Evolutionary conservation across 305 asterid genomes (phyloP).

Genomic region (Ilex paraguariensis): DNA sequence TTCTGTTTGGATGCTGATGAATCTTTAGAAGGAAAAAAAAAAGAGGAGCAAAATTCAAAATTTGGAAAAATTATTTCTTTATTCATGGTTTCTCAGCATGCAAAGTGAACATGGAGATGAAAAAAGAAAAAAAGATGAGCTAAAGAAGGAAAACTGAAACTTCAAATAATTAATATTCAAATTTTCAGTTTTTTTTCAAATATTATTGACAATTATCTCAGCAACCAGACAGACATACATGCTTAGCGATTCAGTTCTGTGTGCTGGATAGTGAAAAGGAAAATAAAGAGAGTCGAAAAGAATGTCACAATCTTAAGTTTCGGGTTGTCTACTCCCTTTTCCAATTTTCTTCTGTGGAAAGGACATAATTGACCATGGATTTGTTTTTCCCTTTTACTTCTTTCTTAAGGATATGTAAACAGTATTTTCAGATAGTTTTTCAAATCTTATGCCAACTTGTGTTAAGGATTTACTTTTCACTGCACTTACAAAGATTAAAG

Average conservation of each 20-base stretch:
- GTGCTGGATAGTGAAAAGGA: conserved; percentile 32
- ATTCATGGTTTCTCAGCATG: no score
- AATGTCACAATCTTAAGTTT: conserved; percentile 44
- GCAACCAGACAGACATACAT: conserved; percentile 23
- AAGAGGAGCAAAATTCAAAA: no score
- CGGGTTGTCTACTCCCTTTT: conserved; percentile 41
- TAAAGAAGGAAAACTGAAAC: no score
- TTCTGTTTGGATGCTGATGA: no score
- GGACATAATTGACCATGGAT: conserved; percentile 25
- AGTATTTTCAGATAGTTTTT: no score
- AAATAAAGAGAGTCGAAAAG: conserved; percentile 22
- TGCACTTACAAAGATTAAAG: conserved; percentile 39
- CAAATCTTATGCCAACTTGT: conserved; percentile 34
- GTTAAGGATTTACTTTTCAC: conserved; percentile 44
- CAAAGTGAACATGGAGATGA: no score
- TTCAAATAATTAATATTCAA: neutral
- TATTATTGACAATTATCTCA: conserved; percentile 5
- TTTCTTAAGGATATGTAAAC: conserved; percentile 11
- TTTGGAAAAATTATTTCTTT: no score
- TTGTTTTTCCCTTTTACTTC: conserved; percentile 22
- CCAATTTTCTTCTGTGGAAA: conserved; percentile 23
- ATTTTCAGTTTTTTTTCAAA: conserved; percentile 5
- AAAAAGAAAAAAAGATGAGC: no score
- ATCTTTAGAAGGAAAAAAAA: no score
- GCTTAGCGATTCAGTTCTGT: conserved; percentile 33